Conservation (phyloP, 441 rosid species). For the Eruca vesicaria region DNA sequence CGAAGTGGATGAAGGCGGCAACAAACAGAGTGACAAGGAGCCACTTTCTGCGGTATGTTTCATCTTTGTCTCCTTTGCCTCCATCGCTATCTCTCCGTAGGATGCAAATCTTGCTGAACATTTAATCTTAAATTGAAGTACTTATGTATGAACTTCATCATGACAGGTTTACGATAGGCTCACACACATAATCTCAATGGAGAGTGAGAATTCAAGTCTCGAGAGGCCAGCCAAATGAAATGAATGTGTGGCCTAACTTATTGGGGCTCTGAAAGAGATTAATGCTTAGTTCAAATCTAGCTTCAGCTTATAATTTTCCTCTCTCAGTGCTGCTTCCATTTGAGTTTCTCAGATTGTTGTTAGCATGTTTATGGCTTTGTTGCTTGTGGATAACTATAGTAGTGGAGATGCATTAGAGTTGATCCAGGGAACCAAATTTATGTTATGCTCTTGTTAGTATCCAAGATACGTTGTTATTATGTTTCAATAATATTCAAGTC, state of each 20-base stretch:
- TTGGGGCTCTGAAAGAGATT: conserved; percentile 5
- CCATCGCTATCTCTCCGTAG: background rate
- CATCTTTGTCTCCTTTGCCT: conserved; percentile 15
- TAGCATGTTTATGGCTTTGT: conserved; percentile 35
- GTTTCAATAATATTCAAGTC: background rate
- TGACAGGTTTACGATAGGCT: conserved; percentile 81
- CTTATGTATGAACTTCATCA: background rate
- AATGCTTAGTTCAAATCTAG: conserved; percentile 12
- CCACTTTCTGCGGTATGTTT: conserved; percentile 63
- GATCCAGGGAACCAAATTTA: conserved; percentile 65
- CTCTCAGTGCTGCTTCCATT: background rate
- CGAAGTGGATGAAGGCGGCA: conserved; percentile 36
- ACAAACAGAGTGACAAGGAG: conserved; percentile 38
- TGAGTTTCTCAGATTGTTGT: conserved; percentile 53
- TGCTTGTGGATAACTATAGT: conserved; percentile 38
- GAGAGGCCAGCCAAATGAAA: conserved; percentile 39
- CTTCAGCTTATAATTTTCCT: background rate
- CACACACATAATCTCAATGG: conserved; percentile 73
- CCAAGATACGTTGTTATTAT: conserved; percentile 57
- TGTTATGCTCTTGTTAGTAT: conserved; percentile 75
- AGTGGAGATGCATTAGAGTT: conserved; percentile 70
- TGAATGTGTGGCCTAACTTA: no score
- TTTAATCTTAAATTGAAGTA: background rate
- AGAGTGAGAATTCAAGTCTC: conserved; percentile 67
- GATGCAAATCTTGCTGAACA: background rate